Conservation (phyloP, 2,329 filamentous ascomycete genomes). For the Grosmannia clavigera region DNA sequence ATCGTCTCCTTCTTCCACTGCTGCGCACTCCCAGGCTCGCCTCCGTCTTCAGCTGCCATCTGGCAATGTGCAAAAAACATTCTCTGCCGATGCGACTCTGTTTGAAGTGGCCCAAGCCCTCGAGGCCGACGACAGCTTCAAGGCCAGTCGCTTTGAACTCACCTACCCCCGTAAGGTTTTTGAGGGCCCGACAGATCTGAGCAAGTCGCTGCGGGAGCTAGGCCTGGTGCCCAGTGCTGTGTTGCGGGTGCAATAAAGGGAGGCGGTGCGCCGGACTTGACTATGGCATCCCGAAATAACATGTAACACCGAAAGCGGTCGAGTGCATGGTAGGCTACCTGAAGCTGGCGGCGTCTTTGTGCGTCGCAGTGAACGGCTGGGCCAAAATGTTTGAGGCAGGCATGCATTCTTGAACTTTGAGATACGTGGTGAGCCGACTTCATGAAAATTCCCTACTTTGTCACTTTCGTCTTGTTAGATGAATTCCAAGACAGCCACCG, state of each 20-base stretch:
- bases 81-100: slow-evolving; percentile 79
- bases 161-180: slow-evolving; percentile 84
- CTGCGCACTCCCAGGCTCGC: slow-evolving; percentile 60
- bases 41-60: slow-evolving; percentile 63
- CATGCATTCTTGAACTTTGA: background rate
- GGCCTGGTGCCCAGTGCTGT: slow-evolving; percentile 86
- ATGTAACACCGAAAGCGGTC: background rate
- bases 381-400: background rate
- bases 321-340: background rate
- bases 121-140: slow-evolving; percentile 54
- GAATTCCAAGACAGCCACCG: background rate
- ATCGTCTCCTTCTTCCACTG: slow-evolving; percentile 42
- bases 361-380: background rate
- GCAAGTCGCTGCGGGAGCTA: slow-evolving; percentile 84
- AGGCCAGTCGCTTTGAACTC: slow-evolving; percentile 66
- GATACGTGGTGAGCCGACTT: background rate
- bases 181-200: slow-evolving; percentile 57
- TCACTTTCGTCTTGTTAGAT: background rate
- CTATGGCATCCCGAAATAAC: no score
- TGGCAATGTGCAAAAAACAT: slow-evolving; percentile 69
- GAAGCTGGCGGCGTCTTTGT: background rate
- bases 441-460: background rate
- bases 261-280: background rate
- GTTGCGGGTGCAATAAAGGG: slow-evolving; percentile 28
- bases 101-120: slow-evolving; percentile 81